Base-by-base conservation (phyloP, 257 asterid genomes). In the Capsicum rhomboideum region DNA sequence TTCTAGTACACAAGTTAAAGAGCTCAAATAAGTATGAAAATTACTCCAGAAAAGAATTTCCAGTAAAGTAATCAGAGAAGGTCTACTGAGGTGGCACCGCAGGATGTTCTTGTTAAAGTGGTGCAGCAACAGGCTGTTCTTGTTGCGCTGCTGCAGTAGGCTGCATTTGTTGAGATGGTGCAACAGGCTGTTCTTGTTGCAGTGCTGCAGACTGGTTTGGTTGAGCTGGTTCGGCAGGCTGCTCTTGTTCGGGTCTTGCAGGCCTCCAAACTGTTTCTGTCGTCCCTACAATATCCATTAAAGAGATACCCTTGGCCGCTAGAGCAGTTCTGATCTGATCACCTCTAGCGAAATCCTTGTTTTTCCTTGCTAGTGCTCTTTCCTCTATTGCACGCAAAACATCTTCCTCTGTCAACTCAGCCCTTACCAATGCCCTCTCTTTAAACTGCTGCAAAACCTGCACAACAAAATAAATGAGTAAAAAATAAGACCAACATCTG, bases 191-290 rank as follows among this genome's bases (percentile, higher is more conserved):
- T 55, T 66, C 46, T 31, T 67, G 84, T 31, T 77, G 84, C 34
- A 49, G 84, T 55, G 74, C 50, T 7, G 17, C 67, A 53, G 79
- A 14, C 46, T 83, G 78, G 18, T 14, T 55, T 46, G 44, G 84
- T 37, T 84, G 84, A 79, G 85, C 56, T n/a, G 89, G 64, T 2
- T 11, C 53, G 7, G 79, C 78, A 20, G 83, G 84, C 84, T 86
- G 85, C 50, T 90, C 93, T 83, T 85, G 89, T 18, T 55, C 83
- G 4, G 82, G 64, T 2, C 90, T 90, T 79, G 90, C 91, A 23
- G 99, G 99, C 88, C 97, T 90, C 99, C 99, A 96, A 4, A 88
- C 84, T 6, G 97, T 93, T 86, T 91, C 98, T 58, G 88, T 90
- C 14, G 90, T 90, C 17, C 98, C 99, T 2, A 92, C 79, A 82